phyloP scores from a whole-genome alignment of 352 stramenopile genomes.

The Globisporangium recalcitrans region DNA sequence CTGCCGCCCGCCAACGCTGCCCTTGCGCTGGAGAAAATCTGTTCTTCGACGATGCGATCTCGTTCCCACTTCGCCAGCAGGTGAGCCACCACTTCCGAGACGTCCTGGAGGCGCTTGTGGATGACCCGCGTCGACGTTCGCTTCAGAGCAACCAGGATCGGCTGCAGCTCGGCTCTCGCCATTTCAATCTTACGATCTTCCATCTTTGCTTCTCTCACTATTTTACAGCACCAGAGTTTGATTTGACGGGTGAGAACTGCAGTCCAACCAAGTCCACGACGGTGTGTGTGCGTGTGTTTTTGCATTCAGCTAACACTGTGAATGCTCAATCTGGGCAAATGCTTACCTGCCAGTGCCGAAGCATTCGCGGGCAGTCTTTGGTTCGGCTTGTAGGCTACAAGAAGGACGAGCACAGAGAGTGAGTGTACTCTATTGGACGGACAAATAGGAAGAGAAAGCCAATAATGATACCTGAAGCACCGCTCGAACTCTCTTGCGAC shows the following conservation, averaged over 20 bases:
- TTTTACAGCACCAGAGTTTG: neutral
- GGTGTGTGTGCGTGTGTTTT: too few species aligned
- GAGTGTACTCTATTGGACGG: neutral
- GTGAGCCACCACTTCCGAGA: constrained; percentile 69
- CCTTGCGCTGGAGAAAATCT: neutral
- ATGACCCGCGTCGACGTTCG: constrained; percentile 57
- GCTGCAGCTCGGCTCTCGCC: constrained; percentile 50
- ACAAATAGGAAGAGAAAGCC: neutral
- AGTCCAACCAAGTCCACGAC: too few species aligned
- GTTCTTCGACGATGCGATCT: constrained; percentile 8
- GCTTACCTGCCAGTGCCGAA: neutral
- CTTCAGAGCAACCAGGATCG: constrained; percentile 51
- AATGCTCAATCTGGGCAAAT: neutral
- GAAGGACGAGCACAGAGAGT: neutral
- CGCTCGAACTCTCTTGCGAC: neutral
- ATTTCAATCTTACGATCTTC: constrained; percentile 65
- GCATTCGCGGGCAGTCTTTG: neutral
- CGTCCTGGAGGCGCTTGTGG: constrained; percentile 69
- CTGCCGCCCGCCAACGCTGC: neutral
- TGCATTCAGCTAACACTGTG: neutral
- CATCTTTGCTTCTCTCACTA: constrained; percentile 37
- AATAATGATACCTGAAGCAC: constrained; percentile 2
- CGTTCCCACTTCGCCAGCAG: constrained; percentile 67
- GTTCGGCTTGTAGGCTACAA: neutral
- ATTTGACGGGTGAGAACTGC: neutral